A percentile compares a stretch with the other conserved stretches of the same genome.
Evolutionary conservation across 805 yeast species (phyloP).

Genomic region (Ogataea henricii): DNA sequence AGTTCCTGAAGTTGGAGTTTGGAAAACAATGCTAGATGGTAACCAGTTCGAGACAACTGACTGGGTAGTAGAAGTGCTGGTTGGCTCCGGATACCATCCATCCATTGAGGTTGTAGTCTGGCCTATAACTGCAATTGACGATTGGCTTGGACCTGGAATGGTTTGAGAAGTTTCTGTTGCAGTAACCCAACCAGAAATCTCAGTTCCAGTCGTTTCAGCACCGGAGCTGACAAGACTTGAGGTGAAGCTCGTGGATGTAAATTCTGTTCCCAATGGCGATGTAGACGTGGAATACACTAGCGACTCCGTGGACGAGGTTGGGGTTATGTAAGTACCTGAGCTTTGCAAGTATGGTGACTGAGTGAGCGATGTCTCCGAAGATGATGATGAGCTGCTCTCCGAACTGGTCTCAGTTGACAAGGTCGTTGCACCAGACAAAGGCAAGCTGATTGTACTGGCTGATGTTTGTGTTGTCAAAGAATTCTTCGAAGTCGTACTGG

Average conservation of each 20-base stretch:
- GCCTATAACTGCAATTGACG: background rate
- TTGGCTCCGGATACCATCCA: background rate
- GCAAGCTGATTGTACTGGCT: background rate
- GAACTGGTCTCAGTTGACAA: background rate
- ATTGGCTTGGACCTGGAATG: background rate
- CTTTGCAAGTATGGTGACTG: background rate
- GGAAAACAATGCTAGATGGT: constrained; percentile 45
- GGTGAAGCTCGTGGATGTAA: background rate
- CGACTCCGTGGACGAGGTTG: background rate
- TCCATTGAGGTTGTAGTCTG: constrained; percentile 1
- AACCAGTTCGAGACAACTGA: constrained; percentile 38
- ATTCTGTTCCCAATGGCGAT: background rate
- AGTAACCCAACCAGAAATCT: background rate
- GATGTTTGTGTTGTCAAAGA: background rate
- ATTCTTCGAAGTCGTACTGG: background rate
- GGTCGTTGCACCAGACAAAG: background rate
- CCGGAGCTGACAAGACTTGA: too few species aligned
- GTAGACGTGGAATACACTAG: background rate
- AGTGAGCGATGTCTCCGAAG: too few species aligned
- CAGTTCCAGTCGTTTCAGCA: background rate
- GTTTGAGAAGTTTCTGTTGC: background rate
- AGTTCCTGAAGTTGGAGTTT: constrained; percentile 32
- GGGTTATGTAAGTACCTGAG: background rate
- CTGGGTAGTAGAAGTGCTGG: background rate
- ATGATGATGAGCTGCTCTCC: background rate